A percentile compares a stretch with the other conserved stretches of the same genome.
phyloP scores from a whole-genome alignment of 176 grass and related monocot genomes.

The Triticum turgidum region DNA sequence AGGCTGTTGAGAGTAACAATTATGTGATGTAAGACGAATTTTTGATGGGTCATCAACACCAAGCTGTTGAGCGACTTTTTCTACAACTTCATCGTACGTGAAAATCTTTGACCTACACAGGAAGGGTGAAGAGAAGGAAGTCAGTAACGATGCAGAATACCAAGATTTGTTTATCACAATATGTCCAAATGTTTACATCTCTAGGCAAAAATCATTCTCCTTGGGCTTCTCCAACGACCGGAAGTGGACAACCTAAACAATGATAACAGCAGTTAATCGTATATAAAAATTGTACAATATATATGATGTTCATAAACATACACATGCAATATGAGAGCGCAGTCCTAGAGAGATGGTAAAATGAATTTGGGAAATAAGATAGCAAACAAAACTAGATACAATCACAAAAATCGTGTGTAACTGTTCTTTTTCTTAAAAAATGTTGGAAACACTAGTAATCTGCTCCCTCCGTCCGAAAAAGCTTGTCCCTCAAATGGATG shows the following conservation, averaged over 20 bases:
- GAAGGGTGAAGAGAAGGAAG: slow-evolving; percentile 25
- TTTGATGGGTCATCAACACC: slow-evolving; percentile 85
- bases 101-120: slow-evolving; percentile 78
- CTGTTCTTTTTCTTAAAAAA: slow-evolving; percentile 6
- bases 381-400: slow-evolving; percentile 18
- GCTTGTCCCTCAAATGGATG: too few species aligned
- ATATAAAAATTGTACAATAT: slow-evolving; percentile 11
- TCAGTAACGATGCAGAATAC: slow-evolving; percentile 10
- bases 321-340: background rate
- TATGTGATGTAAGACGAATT: slow-evolving; percentile 98
- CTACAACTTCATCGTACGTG: slow-evolving; percentile 94
- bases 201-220: slow-evolving; percentile 90
- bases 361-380: slow-evolving; percentile 20
- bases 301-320: background rate
- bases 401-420: background rate
- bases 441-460: background rate
- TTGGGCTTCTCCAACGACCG: slow-evolving; percentile 93
- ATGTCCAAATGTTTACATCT: slow-evolving; percentile 70
- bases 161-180: background rate
- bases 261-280: slow-evolving; percentile 22
- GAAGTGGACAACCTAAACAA: slow-evolving; percentile 90
- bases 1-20: slow-evolving; percentile 98
- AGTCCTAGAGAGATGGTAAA: background rate
- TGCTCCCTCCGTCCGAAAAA: background rate
- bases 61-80: slow-evolving; percentile 89